Percentiles rank a stretch among this genome's conserved stretches.
phyloP scores from a whole-genome alignment of 2,329 filamentous ascomycete species.

The Aspergillus chevalieri region DNA sequence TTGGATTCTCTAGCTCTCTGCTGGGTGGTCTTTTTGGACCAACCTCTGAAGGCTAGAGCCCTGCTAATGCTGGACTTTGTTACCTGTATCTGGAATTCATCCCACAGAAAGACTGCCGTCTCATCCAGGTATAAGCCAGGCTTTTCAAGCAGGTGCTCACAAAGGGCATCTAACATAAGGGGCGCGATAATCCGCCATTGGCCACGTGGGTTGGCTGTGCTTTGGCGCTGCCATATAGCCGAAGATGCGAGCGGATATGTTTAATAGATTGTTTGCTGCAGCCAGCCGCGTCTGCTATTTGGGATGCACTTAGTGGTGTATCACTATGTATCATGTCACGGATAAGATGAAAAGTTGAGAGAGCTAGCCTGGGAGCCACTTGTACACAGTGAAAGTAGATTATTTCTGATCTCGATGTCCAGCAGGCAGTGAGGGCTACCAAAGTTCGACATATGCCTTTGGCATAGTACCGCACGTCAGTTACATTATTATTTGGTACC shows the following conservation, averaged over 20 bases:
- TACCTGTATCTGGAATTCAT: slow-evolving; percentile 14
- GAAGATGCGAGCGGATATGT: slow-evolving; percentile 8
- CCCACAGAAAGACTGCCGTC: background rate
- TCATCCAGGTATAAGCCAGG: background rate
- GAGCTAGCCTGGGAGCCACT: background rate
- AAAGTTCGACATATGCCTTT: background rate
- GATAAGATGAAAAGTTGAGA: background rate
- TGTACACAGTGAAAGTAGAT: background rate
- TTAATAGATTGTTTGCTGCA: slow-evolving; percentile 15
- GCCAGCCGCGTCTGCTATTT: slow-evolving; percentile 13
- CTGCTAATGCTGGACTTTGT: slow-evolving; percentile 17
- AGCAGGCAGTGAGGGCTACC: background rate
- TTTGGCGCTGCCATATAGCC: slow-evolving; percentile 7
- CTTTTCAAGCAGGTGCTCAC: background rate
- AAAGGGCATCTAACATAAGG: slow-evolving; percentile 1
- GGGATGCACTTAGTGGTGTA: slow-evolving; percentile 6
- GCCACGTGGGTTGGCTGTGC: slow-evolving; percentile 2
- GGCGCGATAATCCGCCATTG: slow-evolving; percentile 15
- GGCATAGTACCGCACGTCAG: background rate
- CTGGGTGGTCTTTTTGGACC: slow-evolving; percentile 26
- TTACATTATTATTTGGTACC: background rate
- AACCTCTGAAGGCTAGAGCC: slow-evolving; percentile 17
- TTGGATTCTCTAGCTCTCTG: slow-evolving; percentile 27
- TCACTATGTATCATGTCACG: slow-evolving; percentile 13
- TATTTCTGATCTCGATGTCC: background rate